Percentiles rank a stretch among this genome's conserved stretches.
Evolutionary conservation across 2,329 filamentous ascomycete genomes (phyloP).

Genomic region (Phialophora verrucosa): DNA sequence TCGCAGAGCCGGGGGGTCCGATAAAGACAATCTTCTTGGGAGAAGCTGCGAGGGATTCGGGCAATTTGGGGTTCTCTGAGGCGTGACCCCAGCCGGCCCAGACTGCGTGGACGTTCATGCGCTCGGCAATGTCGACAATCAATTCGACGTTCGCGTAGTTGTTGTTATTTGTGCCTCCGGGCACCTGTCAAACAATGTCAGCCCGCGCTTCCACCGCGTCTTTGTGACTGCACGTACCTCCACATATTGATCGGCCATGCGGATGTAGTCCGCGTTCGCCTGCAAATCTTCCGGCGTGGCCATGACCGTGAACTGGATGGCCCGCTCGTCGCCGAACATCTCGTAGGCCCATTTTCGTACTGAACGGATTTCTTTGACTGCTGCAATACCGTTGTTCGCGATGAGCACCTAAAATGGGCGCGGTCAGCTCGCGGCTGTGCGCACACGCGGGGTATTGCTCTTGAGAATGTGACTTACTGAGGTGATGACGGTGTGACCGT

Average conservation of each 20-base stretch:
- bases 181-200: slow-evolving; percentile 62
- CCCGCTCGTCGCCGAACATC: slow-evolving; percentile 96
- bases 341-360: slow-evolving; percentile 99
- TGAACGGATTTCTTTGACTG: slow-evolving; percentile 98
- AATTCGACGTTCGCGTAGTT: slow-evolving; percentile 99
- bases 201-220: slow-evolving; percentile 11
- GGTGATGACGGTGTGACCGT: slow-evolving; percentile 97
- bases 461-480: slow-evolving; percentile 68
- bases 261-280: slow-evolving; percentile 98
- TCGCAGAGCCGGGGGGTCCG: slow-evolving; percentile 93
- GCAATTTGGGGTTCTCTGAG: slow-evolving; percentile 97
- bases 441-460: background rate
- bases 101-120: slow-evolving; percentile 97
- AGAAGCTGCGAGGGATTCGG: slow-evolving; percentile 92
- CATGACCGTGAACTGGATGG: slow-evolving; percentile 99
- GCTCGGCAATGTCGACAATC: slow-evolving; percentile 97
- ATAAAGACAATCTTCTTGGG: slow-evolving; percentile 99
- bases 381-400: slow-evolving; percentile 99
- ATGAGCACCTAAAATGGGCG: slow-evolving; percentile 78
- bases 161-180: slow-evolving; percentile 99
- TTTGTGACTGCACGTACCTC: slow-evolving; percentile 62
- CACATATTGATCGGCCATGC: slow-evolving; percentile 99
- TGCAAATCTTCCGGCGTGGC: slow-evolving; percentile 96
- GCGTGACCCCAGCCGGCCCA: slow-evolving; percentile 99
- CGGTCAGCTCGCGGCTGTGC: slow-evolving; percentile 31